Base-by-base conservation (phyloP, 257 asterid species). In the Scutellaria barbata region DNA sequence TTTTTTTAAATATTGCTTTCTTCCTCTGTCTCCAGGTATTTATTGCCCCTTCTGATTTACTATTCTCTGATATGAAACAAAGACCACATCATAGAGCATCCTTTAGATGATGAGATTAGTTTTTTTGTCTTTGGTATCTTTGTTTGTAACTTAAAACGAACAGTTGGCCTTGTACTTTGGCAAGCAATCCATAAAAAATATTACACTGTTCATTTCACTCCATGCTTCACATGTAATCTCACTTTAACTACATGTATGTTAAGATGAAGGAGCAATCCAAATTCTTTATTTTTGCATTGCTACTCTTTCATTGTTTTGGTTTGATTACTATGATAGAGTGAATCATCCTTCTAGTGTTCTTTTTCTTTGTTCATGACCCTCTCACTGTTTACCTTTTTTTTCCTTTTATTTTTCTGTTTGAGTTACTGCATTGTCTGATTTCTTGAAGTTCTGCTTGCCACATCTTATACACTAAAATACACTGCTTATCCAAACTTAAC, bases 51-150 rank as follows among this genome's bases (percentile, higher is more conserved):
- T 51, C 47, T 14, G 30, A 20, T 47, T 39, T 16, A 22, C 3
- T 46, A 16, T 47, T 47, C n/a, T 10, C 8, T 30, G 66, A 57
- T 39, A 58, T 45, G 63, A 46, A 47, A 47, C 14, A 62, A 11
- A 40, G 64, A 58, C 45, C 13, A 22, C 18, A 8, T 57, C 25
- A n/a, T 70, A 10, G 66, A 47, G 57, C 48, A 10, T 56, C 51
- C 18, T n/a, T 48, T 18, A 37, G 68, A 47, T 71, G 76, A 71
- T 71, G 40, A 47, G 40, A 59, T 33, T 60, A 37, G 10, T 8
- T 59, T 25, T 41, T 8, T 14, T 57, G 30, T 6, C 40, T 18
- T 12, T 47, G 9, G 25, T 68, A 22, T 14, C 48, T 22, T 22
- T 56, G 10, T 50, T 40, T 22, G 66, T 41, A 12, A 4, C 22